Conservation (phyloP, 2,329 filamentous ascomycete genomes). For the Verticillium dahliae region DNA sequence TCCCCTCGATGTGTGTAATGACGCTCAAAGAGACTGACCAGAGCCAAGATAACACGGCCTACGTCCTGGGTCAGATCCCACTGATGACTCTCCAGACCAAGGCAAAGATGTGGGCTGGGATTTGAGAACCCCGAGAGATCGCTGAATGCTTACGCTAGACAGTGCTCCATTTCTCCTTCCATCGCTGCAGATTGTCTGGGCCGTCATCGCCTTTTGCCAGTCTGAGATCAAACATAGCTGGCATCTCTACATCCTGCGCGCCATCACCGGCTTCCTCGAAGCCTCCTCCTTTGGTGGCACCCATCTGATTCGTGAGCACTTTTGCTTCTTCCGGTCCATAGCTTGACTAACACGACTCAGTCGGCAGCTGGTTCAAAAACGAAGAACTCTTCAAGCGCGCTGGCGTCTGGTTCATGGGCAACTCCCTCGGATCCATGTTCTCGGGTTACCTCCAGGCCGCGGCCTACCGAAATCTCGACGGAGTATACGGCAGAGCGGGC, state of each 20-base stretch:
- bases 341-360: background rate
- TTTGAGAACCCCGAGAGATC: too few relatives aligned
- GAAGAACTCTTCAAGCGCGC: constrained; percentile 34
- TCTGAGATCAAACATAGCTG: constrained; percentile 15
- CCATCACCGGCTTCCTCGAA: constrained; percentile 13
- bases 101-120: constrained; percentile 12
- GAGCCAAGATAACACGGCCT: constrained; percentile 28
- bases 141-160: background rate
- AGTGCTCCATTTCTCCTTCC: constrained; percentile 17
- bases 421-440: constrained; percentile 12
- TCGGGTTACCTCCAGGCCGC: constrained; percentile 9
- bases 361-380: constrained; percentile 20
- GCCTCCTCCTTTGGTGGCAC: constrained; percentile 19
- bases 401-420: constrained; percentile 37
- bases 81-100: constrained; percentile 21
- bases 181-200: constrained; percentile 16
- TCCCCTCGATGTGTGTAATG: fast-evolving
- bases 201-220: constrained; percentile 18
- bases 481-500: constrained; percentile 5
- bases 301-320: constrained; percentile 18
- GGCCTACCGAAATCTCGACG: constrained; percentile 6
- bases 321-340: constrained; percentile 17
- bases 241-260: constrained; percentile 17
- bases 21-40: background rate
- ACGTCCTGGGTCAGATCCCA: constrained; percentile 17